Evolutionary conservation across 2,329 filamentous ascomycete genomes (phyloP), one percentile per base, ranked within the genome.

Genomic region (Spiromastix sp.): DNA sequence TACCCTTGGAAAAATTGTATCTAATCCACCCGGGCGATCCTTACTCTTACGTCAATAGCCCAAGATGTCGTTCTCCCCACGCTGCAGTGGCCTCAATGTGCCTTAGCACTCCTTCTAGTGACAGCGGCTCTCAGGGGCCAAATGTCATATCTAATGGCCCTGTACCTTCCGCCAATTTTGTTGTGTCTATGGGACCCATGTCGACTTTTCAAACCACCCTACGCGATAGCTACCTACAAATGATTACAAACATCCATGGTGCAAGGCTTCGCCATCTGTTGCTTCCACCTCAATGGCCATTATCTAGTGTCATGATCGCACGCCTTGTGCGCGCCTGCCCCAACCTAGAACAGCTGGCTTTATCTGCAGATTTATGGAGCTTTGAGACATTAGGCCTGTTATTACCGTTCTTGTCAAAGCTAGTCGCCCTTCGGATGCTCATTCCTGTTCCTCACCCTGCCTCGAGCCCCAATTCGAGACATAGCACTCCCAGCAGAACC

Each of bases 331-430:
- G 68, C 32, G 55, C 55, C 7, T 74, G 72, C 39, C 72, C 74
- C 0, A 64, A 75, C 35, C 56, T 79, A 10, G 72, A 76, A 41
- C 73, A 79, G 45, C 56, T 79, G 1, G 72, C 64, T 17, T 54
- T 77, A 15, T 65, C 70, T 5, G 58, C 70, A 11, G 57, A 66
- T 8, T 43, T 57, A 11, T 50, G 51, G 22, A 56, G 55, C 43
- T 50, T 65, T 47, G 56, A 66, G 8, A 52, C 56, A 9, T 34
- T 63, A 13, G 47, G 51, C 5, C 42, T 63, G 30, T 45, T 65
- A 8, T 45, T 61, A 20, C 63, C 63, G 21, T 57, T 61, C 39
- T 53, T 63, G 26, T 51, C 55, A 5, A 60, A 63, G 9, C 44
- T 64, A 5, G 47, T 46, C 15, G 62, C 61, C 0, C 35, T 67